Evolutionary conservation across 2,329 filamentous ascomycete genomes (phyloP), one percentile per base, ranked within the genome.

Genomic region (Furcasterigmium sp.): DNA sequence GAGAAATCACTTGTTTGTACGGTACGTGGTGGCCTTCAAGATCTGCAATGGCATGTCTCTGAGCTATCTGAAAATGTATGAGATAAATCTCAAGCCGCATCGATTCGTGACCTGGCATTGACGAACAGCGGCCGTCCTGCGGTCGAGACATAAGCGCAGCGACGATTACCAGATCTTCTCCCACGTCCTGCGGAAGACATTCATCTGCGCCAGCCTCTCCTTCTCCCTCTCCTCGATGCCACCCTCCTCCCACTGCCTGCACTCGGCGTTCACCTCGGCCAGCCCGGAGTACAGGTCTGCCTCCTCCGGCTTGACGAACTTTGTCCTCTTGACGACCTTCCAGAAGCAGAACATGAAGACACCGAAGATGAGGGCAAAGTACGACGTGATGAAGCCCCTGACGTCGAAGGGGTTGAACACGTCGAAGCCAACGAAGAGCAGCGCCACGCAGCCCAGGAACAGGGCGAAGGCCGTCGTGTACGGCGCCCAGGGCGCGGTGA

Each of bases 231-330:
- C 68, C 47, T 71, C 68, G 25, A 74, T 62, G 5, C 66, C 66
- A 7, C 67, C 66, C 50, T 69, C 65, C 46, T 70, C 67, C 67
- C 66, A 70, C 36, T 64, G 56, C 19, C 59, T 52, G 49, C 67
- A 69, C 56, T 69, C 66, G 48, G 78, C 77, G 42, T 84, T 82
- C 48, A 85, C 78, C 59, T 85, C 83, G 6, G 75, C 76, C 45
- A 85, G 65, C 45, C 83, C 82, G 29, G 75, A 75, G 26, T 73
- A 55, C 34, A 87, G 59, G 57, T 88, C 83, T 0, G 80, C 73
- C 41, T 85, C 75, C 15, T 72, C 62, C 1, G 78, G 68, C 37
- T 65, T 68, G 41, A 74, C 62, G 46, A 75, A 69, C 50, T 73
- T 30, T 11, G 29, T 40, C 55, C 69, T 72, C 59, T 83, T 78